Base-by-base conservation (phyloP, 495 filamentous ascomycete species). In the Achaetomiella virescens region DNA sequence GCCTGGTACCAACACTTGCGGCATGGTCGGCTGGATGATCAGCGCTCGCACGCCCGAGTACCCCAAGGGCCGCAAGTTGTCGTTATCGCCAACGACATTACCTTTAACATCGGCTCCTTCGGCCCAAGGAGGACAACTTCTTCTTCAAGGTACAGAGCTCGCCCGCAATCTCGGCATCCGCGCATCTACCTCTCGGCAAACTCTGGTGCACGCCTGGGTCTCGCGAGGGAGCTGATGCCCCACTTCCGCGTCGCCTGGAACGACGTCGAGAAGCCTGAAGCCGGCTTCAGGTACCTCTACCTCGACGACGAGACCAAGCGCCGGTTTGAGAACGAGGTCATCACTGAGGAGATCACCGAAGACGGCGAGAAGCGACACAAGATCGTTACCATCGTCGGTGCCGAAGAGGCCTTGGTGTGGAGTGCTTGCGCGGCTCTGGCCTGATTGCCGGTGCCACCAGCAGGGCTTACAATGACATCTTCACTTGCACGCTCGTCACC, bases 41-140 rank as follows among this genome's bases (percentile, higher is more conserved):
- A 95, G 88, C 55, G 95, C 91, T n/a, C 87, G 86, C 64, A 97
- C 95, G 1, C 93, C 95, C n/a, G 93, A 98, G 71, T 98, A 97
- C 67, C 93, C 93, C 41, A 80, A 84, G 57, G 93, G 93, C 53
- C 80, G 93, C 51, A 86, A 89, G 64, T 97, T 72, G 80, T 98
- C 68, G 89, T 98, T 59, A 85, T 98, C 52, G 90, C 93, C 80
- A 98, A 98, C 78, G 93, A 98, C 68, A 97, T 98, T 72, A 98
- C 93, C 21, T 97, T 89, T 79, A 93, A 93, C 78, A 98, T 97
- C 63, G 93, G 93, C 64, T 96, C 90, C 15, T 98, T 98, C 71
- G 93, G 93, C 49, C 93, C 17, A 82, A 83, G 71, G 93, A 98
- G 76, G 93, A 98, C 71, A 87, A 88, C 61, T 98, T 96, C 84